phyloP scores from a whole-genome alignment of 2,329 filamentous ascomycete species.

The Blastomyces gilchristii region DNA sequence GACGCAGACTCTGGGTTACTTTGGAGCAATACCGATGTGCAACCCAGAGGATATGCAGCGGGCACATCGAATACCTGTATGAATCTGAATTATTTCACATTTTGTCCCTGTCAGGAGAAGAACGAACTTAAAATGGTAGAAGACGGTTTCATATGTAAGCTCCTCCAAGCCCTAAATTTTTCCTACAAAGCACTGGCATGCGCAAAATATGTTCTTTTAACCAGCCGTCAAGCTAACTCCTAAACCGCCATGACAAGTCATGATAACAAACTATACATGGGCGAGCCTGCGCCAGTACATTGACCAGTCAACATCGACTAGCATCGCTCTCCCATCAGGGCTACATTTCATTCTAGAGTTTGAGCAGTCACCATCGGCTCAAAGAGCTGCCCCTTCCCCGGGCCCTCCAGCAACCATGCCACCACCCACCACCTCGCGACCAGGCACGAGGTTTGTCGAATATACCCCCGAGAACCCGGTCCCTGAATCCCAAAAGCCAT shows the following conservation, averaged over 20 bases:
- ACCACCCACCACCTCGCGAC: not conserved
- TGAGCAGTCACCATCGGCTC: not conserved
- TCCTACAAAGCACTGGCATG: not conserved
- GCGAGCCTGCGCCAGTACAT: slow-evolving; percentile 6
- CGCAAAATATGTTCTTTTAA: not conserved
- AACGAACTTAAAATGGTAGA: slow-evolving; percentile 10
- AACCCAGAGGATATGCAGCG: slow-evolving; percentile 8
- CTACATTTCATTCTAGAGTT: slow-evolving; percentile 1
- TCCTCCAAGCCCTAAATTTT: not conserved
- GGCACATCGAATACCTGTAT: slow-evolving; percentile 11
- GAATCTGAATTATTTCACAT: slow-evolving; percentile 12
- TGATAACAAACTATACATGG: slow-evolving; percentile 11
- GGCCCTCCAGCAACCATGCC: not conserved
- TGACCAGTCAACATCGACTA: slow-evolving; percentile 3
- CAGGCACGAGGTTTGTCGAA: not conserved
- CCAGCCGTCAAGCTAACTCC: not conserved
- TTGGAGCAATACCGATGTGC: slow-evolving; percentile 9
- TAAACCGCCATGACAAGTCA: slow-evolving; percentile 1
- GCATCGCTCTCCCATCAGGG: slow-evolving; percentile 7
- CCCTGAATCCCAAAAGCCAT: not conserved
- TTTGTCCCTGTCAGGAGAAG: slow-evolving; percentile 10
- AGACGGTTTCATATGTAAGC: slow-evolving; percentile 12
- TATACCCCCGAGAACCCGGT: slow-evolving; percentile 1
- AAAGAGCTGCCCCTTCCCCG: not conserved
- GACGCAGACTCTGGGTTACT: slow-evolving; percentile 12